Percentiles rank a stretch among this genome's conserved stretches.
These are phyloP conservation scores for Suillus fuscotomentosus DNA, from an alignment of 768 basidiomycete species.

Conservation along the genomic window DNA sequence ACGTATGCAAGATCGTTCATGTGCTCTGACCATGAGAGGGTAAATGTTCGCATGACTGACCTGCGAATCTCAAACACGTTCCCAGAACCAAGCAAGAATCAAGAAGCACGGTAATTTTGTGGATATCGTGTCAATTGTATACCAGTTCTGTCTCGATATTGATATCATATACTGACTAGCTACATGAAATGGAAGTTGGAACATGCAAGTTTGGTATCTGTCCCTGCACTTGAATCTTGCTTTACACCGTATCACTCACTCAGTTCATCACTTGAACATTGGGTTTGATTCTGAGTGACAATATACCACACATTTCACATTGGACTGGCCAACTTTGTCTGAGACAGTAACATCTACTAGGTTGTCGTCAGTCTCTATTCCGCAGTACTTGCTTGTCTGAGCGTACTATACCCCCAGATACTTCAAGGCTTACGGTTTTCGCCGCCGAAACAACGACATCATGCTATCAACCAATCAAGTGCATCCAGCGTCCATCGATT, in stretches of 20 bases:
- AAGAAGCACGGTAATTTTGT: background rate
- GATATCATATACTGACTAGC: too few species aligned
- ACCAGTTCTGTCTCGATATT: too few species aligned
- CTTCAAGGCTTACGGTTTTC: background rate
- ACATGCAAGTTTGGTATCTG: too few species aligned
- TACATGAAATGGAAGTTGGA: too few species aligned
- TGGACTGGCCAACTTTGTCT: background rate
- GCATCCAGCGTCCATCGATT: background rate
- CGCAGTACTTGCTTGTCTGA: background rate
- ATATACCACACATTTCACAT: background rate
- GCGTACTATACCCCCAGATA: background rate
- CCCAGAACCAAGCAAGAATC: background rate
- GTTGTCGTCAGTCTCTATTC: background rate
- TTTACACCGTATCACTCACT: background rate
- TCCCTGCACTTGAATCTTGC: background rate
- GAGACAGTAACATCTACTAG: background rate
- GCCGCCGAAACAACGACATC: background rate
- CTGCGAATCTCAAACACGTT: background rate
- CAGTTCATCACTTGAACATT: background rate
- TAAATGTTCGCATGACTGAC: background rate
- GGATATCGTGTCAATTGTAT: background rate
- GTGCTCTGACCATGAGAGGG: background rate
- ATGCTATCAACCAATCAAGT: background rate
- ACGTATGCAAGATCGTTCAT: background rate
- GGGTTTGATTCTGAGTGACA: background rate